Percentiles rank a stretch among this genome's conserved stretches.
phyloP scores from a whole-genome alignment of 2,329 filamentous ascomycete species.

The Fusarium sp. region DNA sequence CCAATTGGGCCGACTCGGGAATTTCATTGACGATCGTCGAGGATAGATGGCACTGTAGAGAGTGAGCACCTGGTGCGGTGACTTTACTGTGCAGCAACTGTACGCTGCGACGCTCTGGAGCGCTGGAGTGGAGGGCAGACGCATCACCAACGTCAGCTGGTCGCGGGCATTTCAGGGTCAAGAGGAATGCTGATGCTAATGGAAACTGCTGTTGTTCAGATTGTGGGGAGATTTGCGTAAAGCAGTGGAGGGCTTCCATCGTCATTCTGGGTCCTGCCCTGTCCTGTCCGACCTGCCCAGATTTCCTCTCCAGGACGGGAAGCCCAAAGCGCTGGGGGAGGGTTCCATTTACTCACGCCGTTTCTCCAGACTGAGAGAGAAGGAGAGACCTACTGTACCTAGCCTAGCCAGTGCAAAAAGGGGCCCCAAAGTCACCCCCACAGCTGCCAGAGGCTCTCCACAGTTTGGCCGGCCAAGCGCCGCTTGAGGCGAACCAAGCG shows the following conservation, averaged over 20 bases:
- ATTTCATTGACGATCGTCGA: slow-evolving; percentile 15
- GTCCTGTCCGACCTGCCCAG: slow-evolving; percentile 15
- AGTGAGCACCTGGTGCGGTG: slow-evolving; percentile 13
- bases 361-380: slow-evolving; percentile 31
- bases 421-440: slow-evolving; percentile 32
- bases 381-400: not conserved
- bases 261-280: slow-evolving; percentile 27
- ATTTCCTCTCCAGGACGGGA: slow-evolving; percentile 38
- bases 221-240: slow-evolving; percentile 38
- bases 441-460: slow-evolving; percentile 53
- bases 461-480: slow-evolving; percentile 69
- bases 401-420: slow-evolving; percentile 2
- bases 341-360: slow-evolving; percentile 15
- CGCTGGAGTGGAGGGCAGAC: slow-evolving; percentile 25
- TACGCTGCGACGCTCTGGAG: slow-evolving; percentile 15
- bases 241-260: slow-evolving; percentile 31
- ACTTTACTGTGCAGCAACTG: slow-evolving; percentile 4
- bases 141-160: slow-evolving; percentile 38
- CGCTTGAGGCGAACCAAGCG: slow-evolving; percentile 57
- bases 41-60: slow-evolving; percentile 38
- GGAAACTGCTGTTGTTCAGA: slow-evolving; percentile 29
- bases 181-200: slow-evolving; percentile 28
- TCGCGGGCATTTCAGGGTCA: slow-evolving; percentile 20
- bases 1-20: slow-evolving; percentile 45
- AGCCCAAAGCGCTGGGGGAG: slow-evolving; percentile 25